Evolutionary conservation across 108 stramenopile genomes (phyloP).

Genomic region (Nannochloropsis salina): DNA sequence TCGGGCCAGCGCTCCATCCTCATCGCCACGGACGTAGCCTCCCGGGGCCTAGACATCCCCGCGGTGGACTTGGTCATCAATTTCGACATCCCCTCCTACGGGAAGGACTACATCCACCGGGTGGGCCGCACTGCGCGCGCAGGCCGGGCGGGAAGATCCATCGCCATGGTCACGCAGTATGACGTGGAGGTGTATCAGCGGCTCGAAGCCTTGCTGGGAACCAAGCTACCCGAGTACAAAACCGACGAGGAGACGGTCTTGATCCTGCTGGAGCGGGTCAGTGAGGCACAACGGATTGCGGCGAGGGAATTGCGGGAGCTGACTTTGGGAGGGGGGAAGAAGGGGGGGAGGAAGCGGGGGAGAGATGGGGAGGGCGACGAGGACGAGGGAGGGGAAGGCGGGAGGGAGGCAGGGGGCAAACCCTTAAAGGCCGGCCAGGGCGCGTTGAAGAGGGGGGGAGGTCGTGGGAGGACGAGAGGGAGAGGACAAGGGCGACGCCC

Average conservation of each 20-base stretch:
- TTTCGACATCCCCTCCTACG: conserved; percentile 82
- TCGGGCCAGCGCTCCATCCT: conserved; percentile 62
- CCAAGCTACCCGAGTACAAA: conserved; percentile 57
- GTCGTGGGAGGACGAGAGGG: conserved; percentile 24
- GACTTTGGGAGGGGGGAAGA: conserved; percentile 22
- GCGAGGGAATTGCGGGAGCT: conserved; percentile 48
- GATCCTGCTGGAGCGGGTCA: conserved; percentile 85
- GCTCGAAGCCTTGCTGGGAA: conserved; percentile 73
- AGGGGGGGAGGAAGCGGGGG: conserved; percentile 29
- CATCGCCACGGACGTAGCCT: conserved; percentile 96
- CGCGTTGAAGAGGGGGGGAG: conserved; percentile 20
- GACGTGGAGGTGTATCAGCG: conserved; percentile 97
- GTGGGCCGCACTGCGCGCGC: conserved; percentile 96
- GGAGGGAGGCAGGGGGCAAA: conserved; percentile 24
- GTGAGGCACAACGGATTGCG: conserved; percentile 84
- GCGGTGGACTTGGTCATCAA: conserved; percentile 92
- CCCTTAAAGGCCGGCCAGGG: conserved; percentile 24
- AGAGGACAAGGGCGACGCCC: not conserved
- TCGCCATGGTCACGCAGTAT: conserved; percentile 92
- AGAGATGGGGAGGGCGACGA: conserved; percentile 1
- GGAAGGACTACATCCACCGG: conserved; percentile 89
- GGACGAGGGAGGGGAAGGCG: conserved; percentile 32
- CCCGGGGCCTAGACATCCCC: conserved; percentile 92
- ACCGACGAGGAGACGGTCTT: conserved; percentile 65
- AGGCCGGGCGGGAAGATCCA: conserved; percentile 83